These are phyloP conservation scores for Durusdinium trenchii DNA, from an alignment of 73 alveolate genomes.

Conservation along the genomic window DNA sequence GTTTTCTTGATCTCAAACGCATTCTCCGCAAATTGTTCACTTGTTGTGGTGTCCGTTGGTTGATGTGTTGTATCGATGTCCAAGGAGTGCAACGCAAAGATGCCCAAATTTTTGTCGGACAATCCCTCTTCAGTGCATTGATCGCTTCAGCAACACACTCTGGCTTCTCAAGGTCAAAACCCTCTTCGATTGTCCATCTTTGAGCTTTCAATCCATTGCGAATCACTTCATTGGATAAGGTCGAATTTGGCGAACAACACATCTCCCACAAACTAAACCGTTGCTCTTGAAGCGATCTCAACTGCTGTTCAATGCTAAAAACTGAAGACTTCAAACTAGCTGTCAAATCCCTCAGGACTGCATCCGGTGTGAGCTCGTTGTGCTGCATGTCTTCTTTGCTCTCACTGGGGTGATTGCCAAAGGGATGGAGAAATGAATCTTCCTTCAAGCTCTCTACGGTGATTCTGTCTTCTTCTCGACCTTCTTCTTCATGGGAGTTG, in stretches of 20 bases:
- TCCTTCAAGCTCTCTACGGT: too few species aligned
- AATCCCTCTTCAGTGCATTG: neutral
- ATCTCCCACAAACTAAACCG: neutral
- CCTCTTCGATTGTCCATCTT: neutral
- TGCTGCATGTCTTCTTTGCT: too few species aligned
- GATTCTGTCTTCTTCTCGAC: too few species aligned
- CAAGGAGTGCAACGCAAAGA: conserved; percentile 28
- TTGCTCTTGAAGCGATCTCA: neutral
- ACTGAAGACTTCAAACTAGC: neutral
- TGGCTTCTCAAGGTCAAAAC: conserved; percentile 4
- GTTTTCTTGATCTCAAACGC: neutral
- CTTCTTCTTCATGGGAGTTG: too few species aligned
- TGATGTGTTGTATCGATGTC: neutral
- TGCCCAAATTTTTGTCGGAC: neutral
- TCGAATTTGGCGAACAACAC: neutral
- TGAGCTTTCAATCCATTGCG: neutral
- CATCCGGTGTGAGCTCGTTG: neutral
- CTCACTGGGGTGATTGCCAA: too few species aligned
- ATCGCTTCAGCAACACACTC: neutral
- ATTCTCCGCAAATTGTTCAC: neutral
- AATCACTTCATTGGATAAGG: neutral
- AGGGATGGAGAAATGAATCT: too few species aligned
- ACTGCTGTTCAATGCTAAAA: neutral
- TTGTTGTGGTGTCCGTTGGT: conserved; percentile 26
- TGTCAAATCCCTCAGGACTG: neutral